A percentile compares a stretch with the other conserved stretches of the same genome.
These are phyloP conservation scores for Phylloporus arenicola DNA, from an alignment of 768 basidiomycete genomes.

Conservation along the genomic window DNA sequence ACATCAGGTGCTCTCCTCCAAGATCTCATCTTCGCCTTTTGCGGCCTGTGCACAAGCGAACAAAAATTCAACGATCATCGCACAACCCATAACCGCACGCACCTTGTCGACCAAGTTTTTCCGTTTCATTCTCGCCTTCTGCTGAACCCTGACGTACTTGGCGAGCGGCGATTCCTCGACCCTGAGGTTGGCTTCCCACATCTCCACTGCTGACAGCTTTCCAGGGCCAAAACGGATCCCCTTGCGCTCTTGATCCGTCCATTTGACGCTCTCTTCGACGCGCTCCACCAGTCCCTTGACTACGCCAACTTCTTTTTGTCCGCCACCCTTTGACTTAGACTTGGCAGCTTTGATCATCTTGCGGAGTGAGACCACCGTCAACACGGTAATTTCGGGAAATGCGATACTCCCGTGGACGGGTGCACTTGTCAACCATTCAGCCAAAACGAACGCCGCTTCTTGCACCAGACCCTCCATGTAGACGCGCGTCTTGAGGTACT, in stretches of 20 bases:
- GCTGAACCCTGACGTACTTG: conserved; percentile 75
- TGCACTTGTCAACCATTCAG: conserved; percentile 71
- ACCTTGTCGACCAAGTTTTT: conserved; percentile 73
- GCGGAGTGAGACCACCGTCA: conserved; percentile 65
- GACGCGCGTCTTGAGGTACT: conserved; percentile 83
- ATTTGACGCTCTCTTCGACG: conserved; percentile 76
- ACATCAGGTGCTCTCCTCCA: conserved; percentile 39
- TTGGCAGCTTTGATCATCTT: conserved; percentile 65
- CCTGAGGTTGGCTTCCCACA: conserved; percentile 63
- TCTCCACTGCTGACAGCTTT: conserved; percentile 58
- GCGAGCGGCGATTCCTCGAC: conserved; percentile 72
- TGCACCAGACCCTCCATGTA: conserved; percentile 81
- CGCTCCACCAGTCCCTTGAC: conserved; percentile 82
- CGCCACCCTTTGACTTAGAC: conserved; percentile 29
- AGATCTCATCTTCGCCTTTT: conserved; percentile 63
- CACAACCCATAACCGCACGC: conserved; percentile 4
- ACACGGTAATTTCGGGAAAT: conserved; percentile 89
- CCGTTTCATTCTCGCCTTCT: conserved; percentile 74
- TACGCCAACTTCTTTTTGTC: conserved; percentile 50
- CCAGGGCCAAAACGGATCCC: conserved; percentile 73
- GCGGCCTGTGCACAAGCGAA: conserved; percentile 46
- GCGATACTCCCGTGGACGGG: conserved; percentile 80
- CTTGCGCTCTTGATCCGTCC: conserved; percentile 69
- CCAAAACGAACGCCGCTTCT: conserved; percentile 71
- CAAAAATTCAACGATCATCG: conserved; percentile 14